Conservation (phyloP, 2,329 filamentous ascomycete species). For the Aureobasidium sp. region DNA sequence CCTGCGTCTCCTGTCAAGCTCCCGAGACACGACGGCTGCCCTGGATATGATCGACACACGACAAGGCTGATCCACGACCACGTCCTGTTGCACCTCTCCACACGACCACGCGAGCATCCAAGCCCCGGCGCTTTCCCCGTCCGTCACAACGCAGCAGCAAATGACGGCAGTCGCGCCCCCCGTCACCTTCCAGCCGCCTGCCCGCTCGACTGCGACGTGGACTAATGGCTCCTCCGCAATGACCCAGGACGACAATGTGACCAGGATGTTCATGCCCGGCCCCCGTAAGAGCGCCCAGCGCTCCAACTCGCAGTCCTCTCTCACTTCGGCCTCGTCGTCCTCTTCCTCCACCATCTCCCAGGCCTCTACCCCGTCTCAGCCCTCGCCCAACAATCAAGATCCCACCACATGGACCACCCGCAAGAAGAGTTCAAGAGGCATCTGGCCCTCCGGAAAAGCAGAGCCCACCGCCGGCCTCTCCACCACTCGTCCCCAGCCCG, state of each 20-base stretch:
- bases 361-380: constrained; percentile 56
- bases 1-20: not conserved
- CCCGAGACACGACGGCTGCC: not conserved
- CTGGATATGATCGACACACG: constrained; percentile 13
- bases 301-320: constrained; percentile 84
- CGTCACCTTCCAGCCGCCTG: constrained; percentile 55
- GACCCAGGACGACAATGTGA: constrained; percentile 69
- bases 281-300: constrained; percentile 81
- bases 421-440: constrained; percentile 48
- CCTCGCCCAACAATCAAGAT: constrained; percentile 39
- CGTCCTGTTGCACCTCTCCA: not conserved
- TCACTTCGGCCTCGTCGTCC: constrained; percentile 53
- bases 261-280: constrained; percentile 60
- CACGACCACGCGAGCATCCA: constrained; percentile 17
- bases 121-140: constrained; percentile 6
- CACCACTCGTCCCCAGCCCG: constrained; percentile 54
- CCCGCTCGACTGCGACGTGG: constrained; percentile 56
- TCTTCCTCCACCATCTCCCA: constrained; percentile 60
- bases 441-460: constrained; percentile 60
- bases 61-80: constrained; percentile 5
- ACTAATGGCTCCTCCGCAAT: constrained; percentile 60
- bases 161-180: constrained; percentile 64
- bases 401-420: constrained; percentile 36
- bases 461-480: constrained; percentile 58
- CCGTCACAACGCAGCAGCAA: constrained; percentile 19